Evolutionary conservation across 1,139 yeast species (phyloP), one percentile per base, ranked within the genome.

Genomic region (Candida frijolesensis): DNA sequence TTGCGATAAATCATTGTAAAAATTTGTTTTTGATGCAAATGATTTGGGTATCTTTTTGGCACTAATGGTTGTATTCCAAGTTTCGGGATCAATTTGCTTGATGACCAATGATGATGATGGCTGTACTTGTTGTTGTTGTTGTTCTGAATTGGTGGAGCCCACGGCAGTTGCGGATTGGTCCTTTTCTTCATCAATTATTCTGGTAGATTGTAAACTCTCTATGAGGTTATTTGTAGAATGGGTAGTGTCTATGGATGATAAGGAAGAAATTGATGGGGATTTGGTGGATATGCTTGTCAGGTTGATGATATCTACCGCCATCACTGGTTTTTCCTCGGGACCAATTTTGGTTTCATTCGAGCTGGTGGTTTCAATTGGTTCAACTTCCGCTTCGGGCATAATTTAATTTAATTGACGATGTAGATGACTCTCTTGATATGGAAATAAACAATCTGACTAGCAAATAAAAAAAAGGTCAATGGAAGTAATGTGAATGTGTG

Each of bases 191-290:
- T 27, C 44, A 19, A 10, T 30, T n/a, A 33, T n/a, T n/a, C 19
- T 42, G 6, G 61, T 62, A 30, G 56, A 51, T 10, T 71, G 64
- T 44, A 72, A 64, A 42, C 66, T 64, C 33, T 63, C 57, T 38
- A 72, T 69, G 50, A 72, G 62, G 35, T 66, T 58, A 18, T 66
- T 67, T 8, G 77, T 72, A 25, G 76, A 71, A 37, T 57, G 58
- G 50, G 60, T 61, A 48, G 68, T 65, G 29, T 63, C 63, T 8
- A 62, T 55, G 5, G 73, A 68, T 10, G 72, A 66, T 25, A 68
- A 50, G 4, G 73, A 67, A n/a, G 71, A 60, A 41, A 54, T 54
- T 0, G 62, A 59, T 16, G 51, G 48, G 8, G 56, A 53, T 14
- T 47, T 34, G 1, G 41, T 12, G 4, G 43, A 43, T 25, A 43